Base-by-base conservation (phyloP, 169 alveolate species). In the Babesia bigemina region DNA sequence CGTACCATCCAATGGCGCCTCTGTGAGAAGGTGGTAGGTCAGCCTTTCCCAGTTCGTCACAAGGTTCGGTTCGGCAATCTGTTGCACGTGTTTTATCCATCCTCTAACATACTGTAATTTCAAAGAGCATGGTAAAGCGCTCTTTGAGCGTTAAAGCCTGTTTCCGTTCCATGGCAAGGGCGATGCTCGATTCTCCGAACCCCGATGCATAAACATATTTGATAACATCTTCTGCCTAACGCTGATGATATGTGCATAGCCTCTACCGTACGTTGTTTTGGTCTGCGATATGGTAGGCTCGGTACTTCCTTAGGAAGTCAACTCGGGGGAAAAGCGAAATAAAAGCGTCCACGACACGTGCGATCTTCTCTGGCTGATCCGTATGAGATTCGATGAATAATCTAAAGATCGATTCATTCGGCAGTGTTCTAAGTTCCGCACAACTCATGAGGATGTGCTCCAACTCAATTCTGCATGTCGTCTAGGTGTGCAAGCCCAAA, bases 391-490 rank as follows among this genome's bases (percentile, higher is more conserved):
- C 69, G 0, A 47, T 69, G 55, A 33, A 79, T 29, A 79, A 44
- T 36, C 73, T 21, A 13, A 79, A 56, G 24, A 79, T 29, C 17
- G 67, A 45, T 44, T 33, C 67, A 52, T 79, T 79, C 19, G 87
- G 87, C 49, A 79, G 69, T 28, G 47, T 36, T 70, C 21, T 49
- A 16, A 12, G 69, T 36, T 79, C 78, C 16, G 75, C 74, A 26
- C 53, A 71, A 11, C 84, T 70, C 55, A 48, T 48, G 24, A 79
- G 77, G 0, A 79, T 70, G 53, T 79, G 72, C 55, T 79, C 87
- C 76, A 79, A 48, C 53, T 79, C 87, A 17, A 79, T 36, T 36
- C 87, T 79, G 63, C 49, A 13, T 36, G 28, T 19, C 7, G 14
- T 61, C 9, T n/a, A 45, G 0, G 19, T 2, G 36, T 11, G 44